Evolutionary conservation across 2,329 filamentous ascomycete genomes (phyloP).

Genomic region (Fusarium verrucosum): DNA sequence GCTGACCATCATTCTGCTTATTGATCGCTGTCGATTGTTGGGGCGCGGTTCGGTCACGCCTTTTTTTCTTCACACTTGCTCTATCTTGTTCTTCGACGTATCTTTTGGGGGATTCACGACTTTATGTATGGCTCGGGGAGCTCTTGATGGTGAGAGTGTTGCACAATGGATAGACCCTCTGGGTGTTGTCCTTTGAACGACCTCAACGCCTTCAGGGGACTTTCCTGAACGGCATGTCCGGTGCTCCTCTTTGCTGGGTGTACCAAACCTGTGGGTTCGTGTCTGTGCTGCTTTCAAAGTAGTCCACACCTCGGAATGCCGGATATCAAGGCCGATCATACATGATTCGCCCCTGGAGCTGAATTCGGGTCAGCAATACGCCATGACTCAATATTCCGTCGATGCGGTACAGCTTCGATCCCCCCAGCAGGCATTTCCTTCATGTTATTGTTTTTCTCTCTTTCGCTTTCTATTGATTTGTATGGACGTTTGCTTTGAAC

Average conservation of each 20-base stretch:
- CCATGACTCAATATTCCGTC: slow-evolving; percentile 41
- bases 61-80: slow-evolving; percentile 51
- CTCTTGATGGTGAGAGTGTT: slow-evolving; percentile 36
- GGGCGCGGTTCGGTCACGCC: slow-evolving; percentile 39
- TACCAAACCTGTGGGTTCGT: slow-evolving; percentile 40
- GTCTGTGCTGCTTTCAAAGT: slow-evolving; percentile 21
- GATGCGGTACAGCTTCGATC: slow-evolving; percentile 53
- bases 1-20: slow-evolving; percentile 36
- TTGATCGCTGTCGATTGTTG: slow-evolving; percentile 43
- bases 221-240: slow-evolving; percentile 54
- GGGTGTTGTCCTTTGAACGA: slow-evolving; percentile 12
- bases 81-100: slow-evolving; percentile 56
- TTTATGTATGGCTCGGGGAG: slow-evolving; percentile 54
- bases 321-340: slow-evolving; percentile 25
- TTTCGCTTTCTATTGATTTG: slow-evolving; percentile 41
- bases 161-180: slow-evolving; percentile 11
- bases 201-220: slow-evolving; percentile 28
- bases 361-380: slow-evolving; percentile 15
- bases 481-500: slow-evolving; percentile 36
- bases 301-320: slow-evolving; percentile 20
- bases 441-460: slow-evolving; percentile 39
- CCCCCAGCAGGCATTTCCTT: slow-evolving; percentile 43
- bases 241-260: slow-evolving; percentile 45
- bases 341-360: slow-evolving; percentile 24
- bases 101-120: slow-evolving; percentile 47